Evolutionary conservation across 352 stramenopile species (phyloP), one percentile per base, ranked within the genome.

Genomic region (Globisporangium sylvaticum): DNA sequence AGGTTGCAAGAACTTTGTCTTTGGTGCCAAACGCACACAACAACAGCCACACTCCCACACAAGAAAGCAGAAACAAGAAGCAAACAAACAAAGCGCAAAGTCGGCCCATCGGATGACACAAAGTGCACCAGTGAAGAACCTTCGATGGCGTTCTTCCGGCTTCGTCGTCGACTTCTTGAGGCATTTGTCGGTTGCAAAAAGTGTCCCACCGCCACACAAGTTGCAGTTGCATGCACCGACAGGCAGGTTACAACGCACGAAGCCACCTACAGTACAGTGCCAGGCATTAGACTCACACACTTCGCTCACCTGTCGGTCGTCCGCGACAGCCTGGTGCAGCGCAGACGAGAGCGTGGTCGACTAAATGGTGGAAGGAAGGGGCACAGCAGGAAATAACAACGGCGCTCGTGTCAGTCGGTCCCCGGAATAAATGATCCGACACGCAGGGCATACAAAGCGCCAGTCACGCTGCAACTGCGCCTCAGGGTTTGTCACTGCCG

Each of bases 321-420:
- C 69, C 57, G 56, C 55, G 52, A 76, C 48, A 29, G 50, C 52
- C 63, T 74, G 72, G 69, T 73, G 67, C 62, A 76, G 24, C 24
- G 15, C 65, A 31, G 68, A 59, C 44, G 56, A 58, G 68, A 79
- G 69, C 70, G 59, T 74, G 67, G 50, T 72, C 46, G 54, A 64
- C 61, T 64, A 64, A 42, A 20, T 48, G 1, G 39, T 18, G 44
- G 25, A 44, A 54, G 20, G 34, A 60, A 27, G 31, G 8, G 3
- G 6, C 52, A 58, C 25, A 24, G 14, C 32, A 52, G 15, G 50
- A 64, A 64, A 64, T 25, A 56, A 58, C 44, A 65, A 57, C 20
- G 20, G 14, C 29, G 12, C 6, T 63, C 31, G 57, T 20, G 27
- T 62, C 64, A 64, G 42, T 60, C 29, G 12, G 20, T n/a, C n/a